A percentile compares a stretch with the other conserved stretches of the same genome.
phyloP scores from a whole-genome alignment of 306 rosid species.

The Macrotyloma uniflorum region DNA sequence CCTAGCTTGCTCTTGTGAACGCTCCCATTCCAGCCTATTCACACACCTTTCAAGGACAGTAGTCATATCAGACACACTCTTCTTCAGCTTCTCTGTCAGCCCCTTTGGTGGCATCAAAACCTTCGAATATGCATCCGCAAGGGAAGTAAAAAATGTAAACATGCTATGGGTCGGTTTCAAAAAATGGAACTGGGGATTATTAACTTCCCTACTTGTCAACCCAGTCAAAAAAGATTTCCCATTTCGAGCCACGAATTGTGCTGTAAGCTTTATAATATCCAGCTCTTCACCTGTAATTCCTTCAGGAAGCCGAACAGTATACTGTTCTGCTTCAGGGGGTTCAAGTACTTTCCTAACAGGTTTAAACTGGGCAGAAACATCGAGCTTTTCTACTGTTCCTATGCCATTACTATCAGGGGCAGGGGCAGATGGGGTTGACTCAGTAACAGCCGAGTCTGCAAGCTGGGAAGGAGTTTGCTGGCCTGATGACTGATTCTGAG shows the following conservation, averaged over 20 bases:
- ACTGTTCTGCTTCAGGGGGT: constrained; percentile 95
- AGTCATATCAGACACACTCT: constrained; percentile 81
- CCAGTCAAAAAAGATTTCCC: constrained; percentile 93
- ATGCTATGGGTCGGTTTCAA: constrained; percentile 94
- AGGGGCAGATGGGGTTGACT: constrained; percentile 42
- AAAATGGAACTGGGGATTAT: constrained; percentile 91
- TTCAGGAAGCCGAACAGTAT: constrained; percentile 92
- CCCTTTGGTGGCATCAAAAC: constrained; percentile 94
- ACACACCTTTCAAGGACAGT: constrained; percentile 90
- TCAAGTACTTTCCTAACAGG: constrained; percentile 73
- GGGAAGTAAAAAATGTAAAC: constrained; percentile 94
- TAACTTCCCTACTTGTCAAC: constrained; percentile 89
- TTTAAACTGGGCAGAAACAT: constrained; percentile 70
- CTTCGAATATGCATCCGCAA: constrained; percentile 91
- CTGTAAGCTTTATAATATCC: constrained; percentile 94
- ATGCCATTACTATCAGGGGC: constrained; percentile 56
- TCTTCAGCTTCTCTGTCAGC: constrained; percentile 78
- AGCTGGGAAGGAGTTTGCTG: constrained; percentile 49
- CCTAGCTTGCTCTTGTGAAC: constrained; percentile 95
- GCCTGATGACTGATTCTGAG: constrained; percentile 67
- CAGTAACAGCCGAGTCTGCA: constrained; percentile 54
- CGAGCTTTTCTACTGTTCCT: constrained; percentile 51
- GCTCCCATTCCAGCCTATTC: constrained; percentile 93
- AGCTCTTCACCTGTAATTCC: constrained; percentile 94
- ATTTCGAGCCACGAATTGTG: constrained; percentile 95